Base-by-base conservation (phyloP, 2,329 filamentous ascomycete species). In the Hawksworthiomyces lignivorus region DNA sequence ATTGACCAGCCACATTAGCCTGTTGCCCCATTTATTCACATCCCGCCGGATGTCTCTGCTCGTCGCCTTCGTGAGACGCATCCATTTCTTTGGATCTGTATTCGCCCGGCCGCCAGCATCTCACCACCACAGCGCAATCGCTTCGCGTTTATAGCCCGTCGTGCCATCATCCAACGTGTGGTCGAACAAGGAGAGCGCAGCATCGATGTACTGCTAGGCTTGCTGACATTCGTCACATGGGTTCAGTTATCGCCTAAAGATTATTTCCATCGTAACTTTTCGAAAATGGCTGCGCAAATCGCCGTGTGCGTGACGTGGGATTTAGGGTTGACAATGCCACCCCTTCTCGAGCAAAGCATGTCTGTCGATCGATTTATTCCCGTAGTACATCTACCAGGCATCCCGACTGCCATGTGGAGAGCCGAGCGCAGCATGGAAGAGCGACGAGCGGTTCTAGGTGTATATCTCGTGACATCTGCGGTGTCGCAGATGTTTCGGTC, bases 21-120 rank as follows among this genome's bases (percentile, higher is more conserved):
- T 1, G 31, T 44, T 2, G 37, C 39, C 2, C 42, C 46, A 4
- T 40, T 48, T 22, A 1, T 72, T 34, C 54, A 65, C 33, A 48
- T 75, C 1, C 56, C 62, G 0, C 44, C 57, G 0, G 54, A 58
- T 14, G 57, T 60, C 37, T 63, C 61, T 0, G 62, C 67, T 3
- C 52, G 57, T 27, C 48, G 56, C n/a, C 55, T 77, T 1, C 62
- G 55, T 3, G 52, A 52, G 8, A 55, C 64, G 15, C 55, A 60
- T 4, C 72, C 75, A 0, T 73, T 74, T 77, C 49, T 75, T 8
- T 75, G 68, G 64, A 50, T 69, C 8, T 65, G 62, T 27, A 70
- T 77, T 32, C 62, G 68, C 51, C 61, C 68, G 29, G 53, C 72
- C 9, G 65, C 68, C 2, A 63, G 62, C 32, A 67, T 63, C 48